Evolutionary conservation across 1,284 basidiomycete species (phyloP).

Genomic region (Lignosus rhinocerotis): DNA sequence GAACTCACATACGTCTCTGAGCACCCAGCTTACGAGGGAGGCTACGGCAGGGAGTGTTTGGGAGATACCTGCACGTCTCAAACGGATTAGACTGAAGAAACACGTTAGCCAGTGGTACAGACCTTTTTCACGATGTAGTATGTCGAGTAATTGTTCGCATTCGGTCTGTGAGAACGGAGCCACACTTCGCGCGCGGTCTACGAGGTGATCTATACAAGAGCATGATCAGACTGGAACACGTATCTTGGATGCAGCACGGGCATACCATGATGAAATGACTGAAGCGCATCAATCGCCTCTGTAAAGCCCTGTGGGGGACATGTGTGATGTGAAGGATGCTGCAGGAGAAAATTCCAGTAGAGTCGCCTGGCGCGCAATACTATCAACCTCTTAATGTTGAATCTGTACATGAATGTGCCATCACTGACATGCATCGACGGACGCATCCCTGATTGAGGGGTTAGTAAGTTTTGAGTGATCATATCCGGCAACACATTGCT

Average conservation of each 20-base stretch:
- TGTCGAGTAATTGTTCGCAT: slow-evolving; percentile 47
- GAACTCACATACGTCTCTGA: slow-evolving; percentile 41
- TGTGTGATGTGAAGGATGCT: slow-evolving; percentile 46
- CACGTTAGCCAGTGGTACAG: neutral
- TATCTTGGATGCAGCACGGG: neutral
- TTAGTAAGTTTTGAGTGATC: neutral
- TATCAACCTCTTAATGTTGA: slow-evolving; percentile 17
- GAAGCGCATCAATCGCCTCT: slow-evolving; percentile 50
- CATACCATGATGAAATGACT: slow-evolving; percentile 48
- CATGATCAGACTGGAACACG: neutral
- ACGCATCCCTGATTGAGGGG: neutral
- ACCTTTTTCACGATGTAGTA: slow-evolving; percentile 36
- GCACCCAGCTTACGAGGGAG: slow-evolving; percentile 20
- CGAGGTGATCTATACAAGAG: slow-evolving; percentile 40
- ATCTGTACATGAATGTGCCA: neutral
- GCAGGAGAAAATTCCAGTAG: slow-evolving; percentile 53
- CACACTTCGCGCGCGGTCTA: slow-evolving; percentile 40
- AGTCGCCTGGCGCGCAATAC: slow-evolving; percentile 46
- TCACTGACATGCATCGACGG: slow-evolving; percentile 5
- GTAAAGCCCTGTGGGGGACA: slow-evolving; percentile 41
- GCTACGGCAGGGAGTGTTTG: neutral
- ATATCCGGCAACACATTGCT: slow-evolving; percentile 22
- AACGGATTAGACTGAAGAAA: neutral
- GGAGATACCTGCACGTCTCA: neutral
- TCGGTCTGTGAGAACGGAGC: slow-evolving; percentile 54